phyloP scores from a whole-genome alignment of 352 stramenopile genomes.

The Globisporangium megalacanthum region DNA sequence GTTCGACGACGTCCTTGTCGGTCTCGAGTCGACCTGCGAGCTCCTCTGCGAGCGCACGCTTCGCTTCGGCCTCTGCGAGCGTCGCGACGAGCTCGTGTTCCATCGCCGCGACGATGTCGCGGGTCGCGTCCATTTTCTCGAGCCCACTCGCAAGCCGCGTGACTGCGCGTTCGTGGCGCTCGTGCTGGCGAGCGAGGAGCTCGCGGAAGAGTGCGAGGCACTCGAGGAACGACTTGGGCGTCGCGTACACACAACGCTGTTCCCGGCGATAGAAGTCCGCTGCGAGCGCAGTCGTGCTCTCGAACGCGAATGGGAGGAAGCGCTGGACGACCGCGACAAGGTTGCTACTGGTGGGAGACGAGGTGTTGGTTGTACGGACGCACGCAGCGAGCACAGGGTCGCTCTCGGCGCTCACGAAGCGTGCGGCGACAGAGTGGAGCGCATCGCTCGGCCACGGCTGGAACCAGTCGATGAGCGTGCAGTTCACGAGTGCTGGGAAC shows the following conservation, averaged over 20 bases:
- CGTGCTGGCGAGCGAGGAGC: conserved; percentile 70
- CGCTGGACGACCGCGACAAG: conserved; percentile 72
- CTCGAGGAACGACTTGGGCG: conserved; percentile 92
- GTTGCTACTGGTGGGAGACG: conserved; percentile 20
- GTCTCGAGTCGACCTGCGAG: conserved; percentile 87
- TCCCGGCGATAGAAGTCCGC: conserved; percentile 76
- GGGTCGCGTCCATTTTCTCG: conserved; percentile 87
- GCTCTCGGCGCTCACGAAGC: conserved; percentile 61
- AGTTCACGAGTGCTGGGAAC: conserved; percentile 94
- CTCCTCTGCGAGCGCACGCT: conserved; percentile 91
- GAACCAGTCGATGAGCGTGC: conserved; percentile 93
- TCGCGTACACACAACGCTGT: conserved; percentile 88
- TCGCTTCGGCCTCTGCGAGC: conserved; percentile 89
- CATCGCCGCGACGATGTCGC: conserved; percentile 88
- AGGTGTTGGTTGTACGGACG: conserved; percentile 5
- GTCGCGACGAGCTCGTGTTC: conserved; percentile 89
- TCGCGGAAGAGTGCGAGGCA: conserved; percentile 84
- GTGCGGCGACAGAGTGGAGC: conserved; percentile 84
- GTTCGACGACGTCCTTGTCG: conserved; percentile 92
- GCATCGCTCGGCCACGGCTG: conserved; percentile 91
- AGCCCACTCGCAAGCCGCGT: conserved; percentile 83
- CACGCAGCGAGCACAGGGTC: conserved; percentile 13
- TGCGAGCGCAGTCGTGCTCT: conserved; percentile 87
- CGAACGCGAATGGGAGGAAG: conserved; percentile 93
- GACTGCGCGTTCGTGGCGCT: conserved; percentile 54